A percentile compares a stretch with the other conserved stretches of the same genome.
Evolutionary conservation across 2,329 filamentous ascomycete genomes (phyloP).

Genomic region (Sphaerulina populicola): DNA sequence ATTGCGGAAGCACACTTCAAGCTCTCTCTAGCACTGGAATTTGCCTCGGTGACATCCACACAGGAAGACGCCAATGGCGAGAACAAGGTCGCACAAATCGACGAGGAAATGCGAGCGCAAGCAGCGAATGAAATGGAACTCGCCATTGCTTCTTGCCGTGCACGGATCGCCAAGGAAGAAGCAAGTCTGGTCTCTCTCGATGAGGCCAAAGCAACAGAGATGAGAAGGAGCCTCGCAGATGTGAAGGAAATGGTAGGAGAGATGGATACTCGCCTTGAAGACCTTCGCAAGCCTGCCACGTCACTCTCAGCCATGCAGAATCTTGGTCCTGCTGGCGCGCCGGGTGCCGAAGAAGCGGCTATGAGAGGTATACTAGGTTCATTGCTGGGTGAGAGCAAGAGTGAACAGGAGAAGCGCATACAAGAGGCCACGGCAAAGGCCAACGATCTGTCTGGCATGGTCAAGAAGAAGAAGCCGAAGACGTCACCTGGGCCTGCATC

Average conservation of each 20-base stretch:
- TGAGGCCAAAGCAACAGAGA: slow-evolving; percentile 53
- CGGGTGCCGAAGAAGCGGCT: slow-evolving; percentile 36
- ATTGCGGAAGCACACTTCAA: slow-evolving; percentile 95
- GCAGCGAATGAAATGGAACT: slow-evolving; percentile 63
- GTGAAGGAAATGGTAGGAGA: slow-evolving; percentile 71
- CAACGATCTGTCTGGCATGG: slow-evolving; percentile 64
- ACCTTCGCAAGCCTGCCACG: slow-evolving; percentile 57
- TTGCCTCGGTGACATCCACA: slow-evolving; percentile 64
- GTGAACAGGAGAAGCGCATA: slow-evolving; percentile 54
- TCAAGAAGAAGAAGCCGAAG: slow-evolving; percentile 54
- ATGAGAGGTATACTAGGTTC: slow-evolving; percentile 57
- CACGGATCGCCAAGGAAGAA: slow-evolving; percentile 63
- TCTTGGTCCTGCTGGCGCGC: slow-evolving; percentile 42
- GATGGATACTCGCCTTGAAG: slow-evolving; percentile 66
- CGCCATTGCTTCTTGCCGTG: slow-evolving; percentile 63
- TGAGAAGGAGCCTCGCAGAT: slow-evolving; percentile 57
- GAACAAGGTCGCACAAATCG: slow-evolving; percentile 43
- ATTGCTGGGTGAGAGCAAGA: slow-evolving; percentile 54
- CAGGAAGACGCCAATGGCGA: slow-evolving; percentile 39
- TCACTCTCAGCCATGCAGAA: slow-evolving; percentile 43
- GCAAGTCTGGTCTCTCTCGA: slow-evolving; percentile 51
- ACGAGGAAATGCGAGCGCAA: slow-evolving; percentile 63
- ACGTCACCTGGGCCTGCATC: not conserved
- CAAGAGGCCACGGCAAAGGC: slow-evolving; percentile 66
- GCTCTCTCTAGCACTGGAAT: slow-evolving; percentile 87